Conservation (phyloP, 257 asterid species). For the Henckelia pumila region DNA sequence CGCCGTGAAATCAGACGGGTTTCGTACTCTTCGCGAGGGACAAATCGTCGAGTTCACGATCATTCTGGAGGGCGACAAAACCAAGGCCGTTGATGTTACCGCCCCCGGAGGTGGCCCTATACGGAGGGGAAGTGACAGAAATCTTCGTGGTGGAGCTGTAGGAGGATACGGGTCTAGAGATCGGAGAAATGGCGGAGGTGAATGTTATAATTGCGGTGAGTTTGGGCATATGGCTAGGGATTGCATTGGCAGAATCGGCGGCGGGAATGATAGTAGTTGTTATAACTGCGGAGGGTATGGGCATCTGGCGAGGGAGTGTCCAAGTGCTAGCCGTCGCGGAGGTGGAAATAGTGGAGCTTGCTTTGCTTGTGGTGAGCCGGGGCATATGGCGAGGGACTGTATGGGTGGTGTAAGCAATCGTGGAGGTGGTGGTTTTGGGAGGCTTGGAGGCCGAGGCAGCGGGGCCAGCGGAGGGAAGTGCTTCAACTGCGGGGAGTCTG, state of each 20-base stretch:
- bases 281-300: constrained; percentile 61
- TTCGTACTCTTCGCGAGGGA: constrained; percentile 63
- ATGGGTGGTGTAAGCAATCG: constrained; percentile 2
- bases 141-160: constrained; percentile 18
- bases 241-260: constrained; percentile 37
- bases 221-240: constrained; percentile 62
- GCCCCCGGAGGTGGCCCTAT: constrained; percentile 57
- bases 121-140: neutral
- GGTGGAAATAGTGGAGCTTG: constrained; percentile 37
- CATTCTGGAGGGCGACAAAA: constrained; percentile 49
- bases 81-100: constrained; percentile 68
- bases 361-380: constrained; percentile 39
- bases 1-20: constrained; percentile 75
- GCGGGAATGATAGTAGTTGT: constrained; percentile 37
- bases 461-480: constrained; percentile 41
- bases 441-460: constrained; percentile 30
- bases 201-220: constrained; percentile 63
- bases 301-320: constrained; percentile 73
- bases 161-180: constrained; percentile 30
- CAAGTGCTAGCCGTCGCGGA: constrained; percentile 33
- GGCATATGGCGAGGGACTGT: constrained; percentile 52
- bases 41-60: constrained; percentile 72
- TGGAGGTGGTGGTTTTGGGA: constrained; percentile 32
- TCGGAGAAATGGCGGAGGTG: constrained; percentile 36
- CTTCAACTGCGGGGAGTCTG: constrained; percentile 65